These are phyloP conservation scores for Neurospora sp. DNA, from an alignment of 2,329 filamentous ascomycete genomes.

Conservation along the genomic window DNA sequence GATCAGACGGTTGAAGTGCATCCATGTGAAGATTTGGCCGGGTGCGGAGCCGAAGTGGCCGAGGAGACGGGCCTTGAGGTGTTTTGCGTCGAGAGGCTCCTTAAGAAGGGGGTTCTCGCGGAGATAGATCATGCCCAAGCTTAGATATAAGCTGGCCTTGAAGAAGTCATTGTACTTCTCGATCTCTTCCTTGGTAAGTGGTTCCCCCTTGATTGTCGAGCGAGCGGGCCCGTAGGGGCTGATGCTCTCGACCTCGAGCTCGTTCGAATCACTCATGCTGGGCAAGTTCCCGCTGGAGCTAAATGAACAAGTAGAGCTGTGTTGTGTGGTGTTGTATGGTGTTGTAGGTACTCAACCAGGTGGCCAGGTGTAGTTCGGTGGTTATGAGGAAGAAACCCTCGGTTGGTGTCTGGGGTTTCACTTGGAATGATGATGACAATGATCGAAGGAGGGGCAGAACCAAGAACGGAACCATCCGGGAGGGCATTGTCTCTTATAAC, in stretches of 20 bases:
- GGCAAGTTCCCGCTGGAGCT: not conserved
- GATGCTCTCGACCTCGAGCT: constrained; percentile 40
- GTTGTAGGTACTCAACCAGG: not conserved
- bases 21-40: constrained; percentile 73
- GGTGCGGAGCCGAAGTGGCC: constrained; percentile 74
- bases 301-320: too few relatives aligned
- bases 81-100: constrained; percentile 57
- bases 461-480: not conserved
- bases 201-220: constrained; percentile 51
- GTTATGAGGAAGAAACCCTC: not conserved
- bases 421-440: not conserved
- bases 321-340: not conserved
- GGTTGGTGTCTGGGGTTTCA: not conserved
- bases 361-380: not conserved
- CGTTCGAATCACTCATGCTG: constrained; percentile 17
- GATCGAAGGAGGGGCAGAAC: not conserved
- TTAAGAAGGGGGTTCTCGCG: constrained; percentile 62
- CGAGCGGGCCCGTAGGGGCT: constrained; percentile 56
- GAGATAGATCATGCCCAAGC: constrained; percentile 73
- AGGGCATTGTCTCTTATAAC: not conserved
- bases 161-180: constrained; percentile 64
- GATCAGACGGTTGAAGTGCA: constrained; percentile 75
- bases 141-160: constrained; percentile 64
- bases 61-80: constrained; percentile 64
- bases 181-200: constrained; percentile 56